phyloP scores from a whole-genome alignment of 2,329 filamentous ascomycete genomes.

The Alternaria longipes region DNA sequence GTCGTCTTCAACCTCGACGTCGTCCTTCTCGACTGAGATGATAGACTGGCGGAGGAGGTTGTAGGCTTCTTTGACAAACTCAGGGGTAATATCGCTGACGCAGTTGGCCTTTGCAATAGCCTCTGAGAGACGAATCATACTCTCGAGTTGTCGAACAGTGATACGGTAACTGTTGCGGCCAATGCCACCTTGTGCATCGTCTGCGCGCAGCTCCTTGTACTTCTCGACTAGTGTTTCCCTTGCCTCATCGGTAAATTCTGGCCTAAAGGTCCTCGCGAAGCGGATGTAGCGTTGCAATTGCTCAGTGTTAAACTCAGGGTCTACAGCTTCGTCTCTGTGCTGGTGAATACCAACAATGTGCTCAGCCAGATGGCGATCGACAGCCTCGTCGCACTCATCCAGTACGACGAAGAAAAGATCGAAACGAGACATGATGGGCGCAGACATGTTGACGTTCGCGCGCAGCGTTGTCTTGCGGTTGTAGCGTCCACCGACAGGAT shows the following conservation, averaged over 20 bases:
- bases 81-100: constrained; percentile 83
- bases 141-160: constrained; percentile 94
- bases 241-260: constrained; percentile 88
- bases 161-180: constrained; percentile 97
- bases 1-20: constrained; percentile 89
- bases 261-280: constrained; percentile 93
- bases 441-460: constrained; percentile 97
- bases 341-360: constrained; percentile 97
- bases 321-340: constrained; percentile 87
- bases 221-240: constrained; percentile 85
- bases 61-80: constrained; percentile 91
- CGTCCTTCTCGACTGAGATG: constrained; percentile 97
- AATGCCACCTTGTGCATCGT: constrained; percentile 92
- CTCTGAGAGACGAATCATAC: constrained; percentile 92
- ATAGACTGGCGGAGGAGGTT: constrained; percentile 93
- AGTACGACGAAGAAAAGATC: constrained; percentile 98
- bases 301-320: constrained; percentile 94
- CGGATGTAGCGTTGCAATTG: constrained; percentile 97
- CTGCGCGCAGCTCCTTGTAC: constrained; percentile 93
- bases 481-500: constrained; percentile 95
- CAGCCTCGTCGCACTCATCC: constrained; percentile 92
- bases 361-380: constrained; percentile 89
- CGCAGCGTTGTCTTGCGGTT: constrained; percentile 94
- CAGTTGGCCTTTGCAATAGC: constrained; percentile 99
- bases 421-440: constrained; percentile 99